Percentiles rank a stretch among this genome's conserved stretches.
These are phyloP conservation scores for Teratosphaeria gauchensis DNA, from an alignment of 2,329 filamentous ascomycete species.

Conservation along the genomic window DNA sequence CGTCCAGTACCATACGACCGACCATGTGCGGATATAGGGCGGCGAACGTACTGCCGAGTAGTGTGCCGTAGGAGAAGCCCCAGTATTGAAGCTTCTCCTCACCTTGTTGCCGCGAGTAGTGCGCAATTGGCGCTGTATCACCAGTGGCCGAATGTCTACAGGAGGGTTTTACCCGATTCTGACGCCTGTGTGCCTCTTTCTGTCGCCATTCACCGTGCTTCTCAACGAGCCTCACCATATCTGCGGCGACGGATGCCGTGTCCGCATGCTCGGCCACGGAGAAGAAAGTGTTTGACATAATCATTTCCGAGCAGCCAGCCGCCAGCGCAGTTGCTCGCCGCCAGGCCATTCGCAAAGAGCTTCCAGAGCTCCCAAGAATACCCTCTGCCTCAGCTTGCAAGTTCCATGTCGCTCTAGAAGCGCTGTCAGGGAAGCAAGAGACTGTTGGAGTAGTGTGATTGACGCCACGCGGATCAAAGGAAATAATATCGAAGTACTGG, in stretches of 20 bases:
- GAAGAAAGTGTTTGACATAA: not conserved
- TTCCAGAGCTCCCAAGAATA: not conserved
- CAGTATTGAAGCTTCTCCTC: slow-evolving; percentile 27
- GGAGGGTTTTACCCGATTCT: not conserved
- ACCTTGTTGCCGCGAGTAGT: slow-evolving; percentile 5
- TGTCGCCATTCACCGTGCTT: slow-evolving; percentile 26
- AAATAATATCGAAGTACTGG: slow-evolving; percentile 34
- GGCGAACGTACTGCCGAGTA: slow-evolving; percentile 33
- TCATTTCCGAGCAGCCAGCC: slow-evolving; percentile 1
- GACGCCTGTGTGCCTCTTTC: slow-evolving; percentile 14
- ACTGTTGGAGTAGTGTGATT: slow-evolving; percentile 23
- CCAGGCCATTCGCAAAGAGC: slow-evolving; percentile 3
- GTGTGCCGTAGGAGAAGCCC: slow-evolving; percentile 40
- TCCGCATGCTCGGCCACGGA: slow-evolving; percentile 27
- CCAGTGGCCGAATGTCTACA: not conserved
- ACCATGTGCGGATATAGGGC: slow-evolving; percentile 33
- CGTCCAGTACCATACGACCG: slow-evolving; percentile 34
- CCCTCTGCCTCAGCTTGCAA: slow-evolving; percentile 23
- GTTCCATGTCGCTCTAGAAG: slow-evolving; percentile 16
- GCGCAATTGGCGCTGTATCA: not conserved
- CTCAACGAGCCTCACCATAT: slow-evolving; percentile 42
- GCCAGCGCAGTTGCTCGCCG: slow-evolving; percentile 3
- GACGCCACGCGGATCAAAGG: slow-evolving; percentile 36
- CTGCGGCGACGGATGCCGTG: slow-evolving; percentile 38
- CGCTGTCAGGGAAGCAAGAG: slow-evolving; percentile 15